Evolutionary conservation across 305 asterid species (phyloP).

Genomic region (Fraxinus platypoda): DNA sequence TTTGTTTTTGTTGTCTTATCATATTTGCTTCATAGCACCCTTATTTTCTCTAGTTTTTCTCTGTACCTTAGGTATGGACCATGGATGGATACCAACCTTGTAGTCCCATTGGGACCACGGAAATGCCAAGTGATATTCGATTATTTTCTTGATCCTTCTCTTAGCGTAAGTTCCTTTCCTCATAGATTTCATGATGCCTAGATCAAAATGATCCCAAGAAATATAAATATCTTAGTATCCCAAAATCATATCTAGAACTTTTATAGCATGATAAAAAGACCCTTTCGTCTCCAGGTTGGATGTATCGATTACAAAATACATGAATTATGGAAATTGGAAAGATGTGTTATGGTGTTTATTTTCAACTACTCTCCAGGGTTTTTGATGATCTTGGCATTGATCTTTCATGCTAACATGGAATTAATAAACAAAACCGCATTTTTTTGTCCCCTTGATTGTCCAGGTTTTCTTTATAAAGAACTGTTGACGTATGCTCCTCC

Average conservation of each 20-base stretch:
- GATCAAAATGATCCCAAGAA: background rate
- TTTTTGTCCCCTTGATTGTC: background rate
- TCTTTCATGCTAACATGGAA: background rate
- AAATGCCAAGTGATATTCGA: conserved; percentile 83
- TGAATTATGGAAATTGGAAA: background rate
- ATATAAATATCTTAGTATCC: background rate
- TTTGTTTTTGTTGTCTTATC: background rate
- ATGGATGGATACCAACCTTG: conserved; percentile 95
- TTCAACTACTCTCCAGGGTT: background rate
- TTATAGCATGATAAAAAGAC: background rate
- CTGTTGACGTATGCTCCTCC: background rate
- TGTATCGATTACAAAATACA: background rate
- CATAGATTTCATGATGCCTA: background rate
- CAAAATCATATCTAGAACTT: background rate
- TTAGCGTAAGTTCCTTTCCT: conserved; percentile 43
- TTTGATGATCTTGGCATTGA: background rate
- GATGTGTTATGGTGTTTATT: background rate
- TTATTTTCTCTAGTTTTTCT: background rate
- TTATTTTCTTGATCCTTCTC: conserved; percentile 75
- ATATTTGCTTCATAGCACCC: background rate
- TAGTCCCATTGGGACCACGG: conserved; percentile 69
- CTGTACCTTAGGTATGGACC: conserved; percentile 69
- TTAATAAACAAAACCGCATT: background rate
- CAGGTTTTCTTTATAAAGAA: background rate
- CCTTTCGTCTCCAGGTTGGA: background rate